Evolutionary conservation across 306 rosid genomes (phyloP).

Genomic region (Heteromeles arbutifolia): DNA sequence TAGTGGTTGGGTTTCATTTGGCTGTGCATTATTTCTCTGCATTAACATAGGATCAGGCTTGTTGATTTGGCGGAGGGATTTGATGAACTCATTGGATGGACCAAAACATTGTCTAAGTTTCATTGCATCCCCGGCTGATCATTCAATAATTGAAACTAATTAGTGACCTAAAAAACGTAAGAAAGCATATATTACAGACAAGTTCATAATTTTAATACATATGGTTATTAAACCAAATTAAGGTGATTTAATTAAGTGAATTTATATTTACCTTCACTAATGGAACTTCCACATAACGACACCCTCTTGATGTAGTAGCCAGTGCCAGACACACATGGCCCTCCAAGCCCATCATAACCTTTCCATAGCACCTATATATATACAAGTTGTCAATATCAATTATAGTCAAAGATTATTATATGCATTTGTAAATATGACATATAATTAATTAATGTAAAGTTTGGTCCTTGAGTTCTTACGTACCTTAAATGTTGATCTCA

Average conservation of each 20-base stretch:
- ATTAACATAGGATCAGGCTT: constrained; percentile 3
- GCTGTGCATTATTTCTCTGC: constrained; percentile 2
- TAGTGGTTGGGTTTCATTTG: constrained; percentile 33
- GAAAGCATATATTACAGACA: not conserved
- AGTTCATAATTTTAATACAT: no score
- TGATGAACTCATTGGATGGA: constrained; percentile 50
- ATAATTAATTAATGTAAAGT: not conserved
- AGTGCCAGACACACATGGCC: constrained; percentile 57
- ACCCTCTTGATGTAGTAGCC: constrained; percentile 51
- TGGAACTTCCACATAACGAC: constrained; percentile 29
- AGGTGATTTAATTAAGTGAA: no score
- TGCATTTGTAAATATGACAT: not conserved
- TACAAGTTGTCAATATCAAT: not conserved
- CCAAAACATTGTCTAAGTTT: constrained; percentile 39
- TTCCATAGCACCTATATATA: constrained; percentile 33
- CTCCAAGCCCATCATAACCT: constrained; percentile 54
- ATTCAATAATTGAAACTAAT: not conserved
- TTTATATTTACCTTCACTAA: not conserved
- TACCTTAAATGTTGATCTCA: constrained; percentile 33
- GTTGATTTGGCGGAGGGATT: constrained; percentile 25
- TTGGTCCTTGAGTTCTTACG: constrained; percentile 5
- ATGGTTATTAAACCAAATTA: no score
- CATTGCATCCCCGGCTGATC: constrained; percentile 26
- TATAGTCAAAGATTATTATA: not conserved
- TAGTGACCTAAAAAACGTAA: no score